phyloP scores from a whole-genome alignment of 2,329 filamentous ascomycete genomes.

The Golovinomyces cichoracearum region DNA sequence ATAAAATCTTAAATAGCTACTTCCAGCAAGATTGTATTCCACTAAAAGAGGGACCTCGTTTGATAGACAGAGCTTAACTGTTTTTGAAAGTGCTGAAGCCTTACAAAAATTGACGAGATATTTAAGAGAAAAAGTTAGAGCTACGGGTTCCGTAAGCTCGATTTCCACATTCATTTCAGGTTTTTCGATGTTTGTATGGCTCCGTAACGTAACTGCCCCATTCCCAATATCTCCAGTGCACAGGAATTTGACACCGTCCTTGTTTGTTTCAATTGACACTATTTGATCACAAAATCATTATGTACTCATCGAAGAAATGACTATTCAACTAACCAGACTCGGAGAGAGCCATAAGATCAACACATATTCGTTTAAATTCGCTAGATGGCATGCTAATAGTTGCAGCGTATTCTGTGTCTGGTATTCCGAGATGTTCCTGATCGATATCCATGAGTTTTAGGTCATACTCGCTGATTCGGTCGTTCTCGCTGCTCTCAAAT shows the following conservation, averaged over 20 bases:
- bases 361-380: slow-evolving; percentile 88
- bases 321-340: slow-evolving; percentile 60
- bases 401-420: slow-evolving; percentile 92
- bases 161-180: slow-evolving; percentile 66
- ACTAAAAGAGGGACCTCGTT: slow-evolving; percentile 90
- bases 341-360: slow-evolving; percentile 71
- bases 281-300: neutral
- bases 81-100: slow-evolving; percentile 54
- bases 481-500: slow-evolving; percentile 72
- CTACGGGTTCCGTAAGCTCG: slow-evolving; percentile 71
- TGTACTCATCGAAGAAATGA: neutral
- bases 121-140: slow-evolving; percentile 92
- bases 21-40: slow-evolving; percentile 60
- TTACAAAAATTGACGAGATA: slow-evolving; percentile 99
- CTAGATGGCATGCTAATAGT: slow-evolving; percentile 66
- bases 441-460: slow-evolving; percentile 99
- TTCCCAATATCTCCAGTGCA: slow-evolving; percentile 90
- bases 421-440: slow-evolving; percentile 95
- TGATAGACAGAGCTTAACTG: slow-evolving; percentile 79
- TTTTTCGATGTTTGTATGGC: slow-evolving; percentile 74
- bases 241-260: slow-evolving; percentile 90
- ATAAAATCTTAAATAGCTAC: slow-evolving; percentile 87
- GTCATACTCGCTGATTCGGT: slow-evolving; percentile 94
- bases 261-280: slow-evolving; percentile 90
- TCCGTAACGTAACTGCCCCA: slow-evolving; percentile 73